Evolutionary conservation across 2,329 filamentous ascomycete genomes (phyloP).

Genomic region (Didymella pinodella): DNA sequence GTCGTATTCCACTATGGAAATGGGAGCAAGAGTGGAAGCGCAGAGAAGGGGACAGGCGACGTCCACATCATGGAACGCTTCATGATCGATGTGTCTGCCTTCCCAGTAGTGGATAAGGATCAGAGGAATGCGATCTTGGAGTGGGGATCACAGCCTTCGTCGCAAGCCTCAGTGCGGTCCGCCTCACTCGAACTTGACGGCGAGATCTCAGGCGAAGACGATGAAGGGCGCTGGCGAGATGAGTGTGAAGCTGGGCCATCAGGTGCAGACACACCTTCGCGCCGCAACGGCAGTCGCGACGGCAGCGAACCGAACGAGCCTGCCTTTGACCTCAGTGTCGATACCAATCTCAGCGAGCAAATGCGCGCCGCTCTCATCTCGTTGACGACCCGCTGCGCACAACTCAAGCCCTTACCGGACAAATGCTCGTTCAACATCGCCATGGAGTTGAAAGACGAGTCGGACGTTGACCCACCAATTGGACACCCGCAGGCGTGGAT

Average conservation of each 20-base stretch:
- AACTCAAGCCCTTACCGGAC: slow-evolving; percentile 65
- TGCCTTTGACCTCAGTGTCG: slow-evolving; percentile 33
- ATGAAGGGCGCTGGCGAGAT: neutral
- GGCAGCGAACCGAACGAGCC: slow-evolving; percentile 4
- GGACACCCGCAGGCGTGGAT: slow-evolving; percentile 66
- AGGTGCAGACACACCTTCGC: slow-evolving; percentile 9
- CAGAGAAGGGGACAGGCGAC: slow-evolving; percentile 22
- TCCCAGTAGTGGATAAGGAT: slow-evolving; percentile 58
- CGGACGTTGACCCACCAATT: slow-evolving; percentile 57
- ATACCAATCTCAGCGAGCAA: slow-evolving; percentile 73
- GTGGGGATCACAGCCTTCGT: slow-evolving; percentile 32
- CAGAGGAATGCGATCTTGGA: slow-evolving; percentile 63
- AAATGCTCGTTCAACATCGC: slow-evolving; percentile 79
- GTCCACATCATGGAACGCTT: slow-evolving; percentile 66
- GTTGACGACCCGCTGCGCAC: slow-evolving; percentile 67
- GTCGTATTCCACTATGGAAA: slow-evolving; percentile 61
- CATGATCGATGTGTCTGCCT: slow-evolving; percentile 66
- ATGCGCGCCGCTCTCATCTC: slow-evolving; percentile 72
- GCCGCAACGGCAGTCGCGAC: slow-evolving; percentile 20
- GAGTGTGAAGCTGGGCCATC: neutral
- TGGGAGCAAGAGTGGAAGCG: slow-evolving; percentile 2
- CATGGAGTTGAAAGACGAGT: slow-evolving; percentile 72
- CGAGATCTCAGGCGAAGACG: slow-evolving; percentile 12
- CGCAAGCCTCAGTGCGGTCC: slow-evolving; percentile 5
- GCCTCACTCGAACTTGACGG: slow-evolving; percentile 13